Conservation (phyloP, 2,329 filamentous ascomycete species). For the Ilyonectria mors-panacis region DNA sequence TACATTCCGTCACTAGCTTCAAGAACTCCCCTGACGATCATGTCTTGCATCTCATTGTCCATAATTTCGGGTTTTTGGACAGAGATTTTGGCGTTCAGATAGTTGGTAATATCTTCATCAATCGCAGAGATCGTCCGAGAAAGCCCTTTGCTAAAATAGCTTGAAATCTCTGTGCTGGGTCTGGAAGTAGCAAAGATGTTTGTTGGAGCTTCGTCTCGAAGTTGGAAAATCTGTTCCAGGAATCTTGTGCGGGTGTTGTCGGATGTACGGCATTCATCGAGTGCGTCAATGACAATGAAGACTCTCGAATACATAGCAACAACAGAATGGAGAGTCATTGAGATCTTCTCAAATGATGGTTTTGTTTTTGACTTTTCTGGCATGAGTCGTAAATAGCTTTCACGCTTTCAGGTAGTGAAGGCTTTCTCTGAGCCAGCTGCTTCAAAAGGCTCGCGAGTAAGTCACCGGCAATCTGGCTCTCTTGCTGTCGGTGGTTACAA, state of each 20-base stretch:
- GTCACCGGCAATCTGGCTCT: background rate
- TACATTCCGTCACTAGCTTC: constrained; percentile 24
- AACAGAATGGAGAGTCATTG: background rate
- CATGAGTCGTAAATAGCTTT: background rate
- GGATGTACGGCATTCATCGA: constrained; percentile 12
- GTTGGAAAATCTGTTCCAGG: background rate
- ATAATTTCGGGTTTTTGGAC: background rate
- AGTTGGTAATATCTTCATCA: constrained; percentile 2
- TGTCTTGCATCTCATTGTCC: constrained; percentile 11
- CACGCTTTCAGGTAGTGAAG: background rate
- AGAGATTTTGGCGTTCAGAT: constrained; percentile 10
- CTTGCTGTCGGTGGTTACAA: too few species aligned
- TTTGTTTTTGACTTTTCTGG: background rate
- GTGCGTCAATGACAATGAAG: constrained; percentile 11
- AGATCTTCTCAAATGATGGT: background rate
- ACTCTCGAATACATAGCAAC: background rate
- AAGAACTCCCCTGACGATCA: constrained; percentile 13
- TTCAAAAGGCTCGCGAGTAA: background rate
- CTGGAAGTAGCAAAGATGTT: constrained; percentile 3
- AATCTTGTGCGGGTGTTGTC: background rate
- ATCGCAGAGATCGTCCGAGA: constrained; percentile 8
- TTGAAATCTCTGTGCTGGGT: background rate
- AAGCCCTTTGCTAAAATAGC: background rate
- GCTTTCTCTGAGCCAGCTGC: background rate
- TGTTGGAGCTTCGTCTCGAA: background rate